phyloP scores from a whole-genome alignment of 257 asterid species.

The Solanum rostratum region DNA sequence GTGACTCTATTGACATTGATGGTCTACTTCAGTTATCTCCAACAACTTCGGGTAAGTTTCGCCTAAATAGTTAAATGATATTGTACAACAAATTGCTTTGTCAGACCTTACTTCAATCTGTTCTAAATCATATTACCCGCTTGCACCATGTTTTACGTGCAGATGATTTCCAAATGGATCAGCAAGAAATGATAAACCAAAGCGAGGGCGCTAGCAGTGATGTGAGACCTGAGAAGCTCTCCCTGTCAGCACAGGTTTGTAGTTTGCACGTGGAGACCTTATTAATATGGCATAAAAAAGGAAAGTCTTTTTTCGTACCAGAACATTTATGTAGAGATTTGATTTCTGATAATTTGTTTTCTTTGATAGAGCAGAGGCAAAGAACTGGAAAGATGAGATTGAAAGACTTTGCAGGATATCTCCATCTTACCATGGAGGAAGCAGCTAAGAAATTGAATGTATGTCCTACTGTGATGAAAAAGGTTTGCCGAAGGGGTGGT shows the following conservation, averaged over 20 bases:
- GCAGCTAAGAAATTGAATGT: constrained; percentile 35
- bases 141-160: not conserved
- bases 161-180: constrained; percentile 7
- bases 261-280: not conserved
- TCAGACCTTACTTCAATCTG: too few relatives aligned
- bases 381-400: constrained; percentile 40
- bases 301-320: too few relatives aligned
- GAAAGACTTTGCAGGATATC: constrained; percentile 32
- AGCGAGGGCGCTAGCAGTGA: constrained; percentile 7
- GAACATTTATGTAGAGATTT: too few relatives aligned
- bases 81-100: too few relatives aligned
- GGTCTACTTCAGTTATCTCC: constrained; percentile 19
- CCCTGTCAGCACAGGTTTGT: constrained; percentile 43
- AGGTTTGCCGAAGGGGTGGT: constrained; percentile 50
- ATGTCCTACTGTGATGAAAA: constrained; percentile 57
- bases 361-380: constrained; percentile 46
- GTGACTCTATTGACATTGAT: not conserved
- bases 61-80: too few relatives aligned
- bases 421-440: constrained; percentile 35
- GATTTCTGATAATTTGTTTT: not conserved
- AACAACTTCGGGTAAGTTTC: constrained; percentile 2
- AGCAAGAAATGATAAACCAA: not conserved
- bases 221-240: constrained; percentile 10
- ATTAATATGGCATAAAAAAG: not conserved
- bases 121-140: too few relatives aligned